These are phyloP conservation scores for Trichoderma parareesei DNA, from an alignment of 495 filamentous ascomycete genomes.

Conservation along the genomic window DNA sequence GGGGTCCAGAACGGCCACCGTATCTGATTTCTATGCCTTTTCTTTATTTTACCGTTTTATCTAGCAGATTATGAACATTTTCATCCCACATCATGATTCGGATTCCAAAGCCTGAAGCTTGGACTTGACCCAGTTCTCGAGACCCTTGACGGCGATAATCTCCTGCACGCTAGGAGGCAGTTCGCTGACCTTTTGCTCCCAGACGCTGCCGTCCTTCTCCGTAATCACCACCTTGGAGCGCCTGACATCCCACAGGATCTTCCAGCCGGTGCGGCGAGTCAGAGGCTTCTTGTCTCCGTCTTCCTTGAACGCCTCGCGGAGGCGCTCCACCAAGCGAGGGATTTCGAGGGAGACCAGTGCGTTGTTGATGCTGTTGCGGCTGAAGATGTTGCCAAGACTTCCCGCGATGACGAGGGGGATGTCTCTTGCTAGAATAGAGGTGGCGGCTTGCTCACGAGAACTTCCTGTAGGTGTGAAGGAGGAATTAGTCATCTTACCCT, in stretches of 20 bases:
- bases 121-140: conserved; percentile 80
- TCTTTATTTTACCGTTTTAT: too few relatives aligned
- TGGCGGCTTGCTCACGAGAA: conserved; percentile 75
- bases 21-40: too few relatives aligned
- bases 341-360: conserved; percentile 78
- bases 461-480: neutral
- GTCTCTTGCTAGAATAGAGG: conserved; percentile 74
- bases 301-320: conserved; percentile 55
- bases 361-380: conserved; percentile 87
- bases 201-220: conserved; percentile 43
- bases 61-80: too few relatives aligned
- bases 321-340: conserved; percentile 58
- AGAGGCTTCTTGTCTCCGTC: conserved; percentile 42
- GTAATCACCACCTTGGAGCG: conserved; percentile 58
- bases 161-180: conserved; percentile 84
- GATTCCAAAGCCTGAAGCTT: conserved; percentile 30
- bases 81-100: neutral
- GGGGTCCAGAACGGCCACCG: too few relatives aligned
- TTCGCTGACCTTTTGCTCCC: conserved; percentile 79
- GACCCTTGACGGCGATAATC: conserved; percentile 70
- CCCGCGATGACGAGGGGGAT: conserved; percentile 80
- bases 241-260: conserved; percentile 73
- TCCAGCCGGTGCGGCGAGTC: conserved; percentile 87
- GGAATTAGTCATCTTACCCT: too few relatives aligned
- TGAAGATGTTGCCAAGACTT: conserved; percentile 86